These are phyloP conservation scores for Botrytis fabae DNA, from an alignment of 2,329 filamentous ascomycete species.

Conservation along the genomic window DNA sequence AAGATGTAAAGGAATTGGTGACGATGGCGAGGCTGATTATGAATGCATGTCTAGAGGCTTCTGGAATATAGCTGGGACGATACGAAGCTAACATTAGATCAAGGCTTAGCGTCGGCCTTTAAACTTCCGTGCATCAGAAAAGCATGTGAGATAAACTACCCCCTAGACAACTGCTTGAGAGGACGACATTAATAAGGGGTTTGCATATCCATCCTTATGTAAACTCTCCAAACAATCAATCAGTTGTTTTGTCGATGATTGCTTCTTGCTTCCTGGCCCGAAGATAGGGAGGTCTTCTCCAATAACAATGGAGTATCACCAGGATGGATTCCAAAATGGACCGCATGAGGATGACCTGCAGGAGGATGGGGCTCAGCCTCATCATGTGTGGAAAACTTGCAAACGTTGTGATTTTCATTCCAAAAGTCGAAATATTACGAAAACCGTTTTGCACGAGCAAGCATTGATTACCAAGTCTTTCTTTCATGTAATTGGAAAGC, in stretches of 20 bases:
- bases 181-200: neutral
- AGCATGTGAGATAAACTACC: neutral
- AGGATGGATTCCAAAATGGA: neutral
- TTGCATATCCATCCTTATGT: neutral
- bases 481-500: neutral
- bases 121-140: neutral
- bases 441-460: neutral
- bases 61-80: slow-evolving; percentile 28
- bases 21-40: slow-evolving; percentile 35
- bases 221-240: neutral
- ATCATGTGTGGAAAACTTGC: neutral
- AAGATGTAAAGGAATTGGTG: slow-evolving; percentile 27
- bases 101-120: neutral
- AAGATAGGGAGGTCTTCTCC: too few species aligned
- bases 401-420: too few species aligned
- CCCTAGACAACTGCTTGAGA: neutral
- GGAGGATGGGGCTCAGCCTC: slow-evolving; percentile 4
- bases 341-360: neutral
- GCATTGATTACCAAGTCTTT: neutral
- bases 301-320: neutral
- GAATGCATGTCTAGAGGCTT: slow-evolving; percentile 29
- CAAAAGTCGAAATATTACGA: neutral
- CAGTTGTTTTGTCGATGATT: neutral
- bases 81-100: neutral
- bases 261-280: too few species aligned